These are phyloP conservation scores for Globisporangium perplexum DNA, from an alignment of 352 stramenopile species.

Conservation along the genomic window DNA sequence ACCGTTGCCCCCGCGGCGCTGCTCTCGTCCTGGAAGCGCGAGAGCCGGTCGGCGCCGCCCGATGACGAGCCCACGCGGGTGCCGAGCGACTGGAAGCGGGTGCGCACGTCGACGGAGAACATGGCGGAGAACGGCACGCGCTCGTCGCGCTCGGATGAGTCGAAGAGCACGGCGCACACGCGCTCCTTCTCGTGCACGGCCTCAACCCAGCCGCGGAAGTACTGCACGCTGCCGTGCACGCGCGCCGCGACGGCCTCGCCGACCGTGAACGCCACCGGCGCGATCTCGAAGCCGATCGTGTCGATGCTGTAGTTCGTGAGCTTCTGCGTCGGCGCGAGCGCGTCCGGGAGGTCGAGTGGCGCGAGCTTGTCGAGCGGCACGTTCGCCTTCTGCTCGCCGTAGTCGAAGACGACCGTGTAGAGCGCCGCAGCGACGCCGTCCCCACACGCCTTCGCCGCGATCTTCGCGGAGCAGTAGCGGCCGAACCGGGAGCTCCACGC, in stretches of 20 bases:
- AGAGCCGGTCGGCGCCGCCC: slow-evolving; percentile 11
- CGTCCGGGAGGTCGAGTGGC: slow-evolving; percentile 39
- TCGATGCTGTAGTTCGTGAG: slow-evolving; percentile 79
- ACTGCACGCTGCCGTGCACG: slow-evolving; percentile 44
- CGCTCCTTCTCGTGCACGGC: slow-evolving; percentile 47
- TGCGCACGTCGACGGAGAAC: slow-evolving; percentile 55
- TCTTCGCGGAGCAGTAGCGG: slow-evolving; percentile 57
- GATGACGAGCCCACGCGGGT: slow-evolving; percentile 40
- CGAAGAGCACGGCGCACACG: slow-evolving; percentile 57
- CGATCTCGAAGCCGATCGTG: slow-evolving; percentile 69
- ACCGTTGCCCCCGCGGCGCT: too few species aligned
- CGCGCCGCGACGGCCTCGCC: slow-evolving; percentile 60
- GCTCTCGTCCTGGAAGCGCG: slow-evolving; percentile 15
- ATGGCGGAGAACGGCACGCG: slow-evolving; percentile 58
- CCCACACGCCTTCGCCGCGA: slow-evolving; percentile 21
- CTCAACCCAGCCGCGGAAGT: slow-evolving; percentile 59
- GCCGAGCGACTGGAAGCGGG: slow-evolving; percentile 33
- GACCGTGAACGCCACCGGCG: slow-evolving; percentile 36
- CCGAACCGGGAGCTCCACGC: slow-evolving; percentile 73
- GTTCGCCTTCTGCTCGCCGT: slow-evolving; percentile 50
- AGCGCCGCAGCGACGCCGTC: slow-evolving; percentile 21
- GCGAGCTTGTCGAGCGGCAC: slow-evolving; percentile 48
- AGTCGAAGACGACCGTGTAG: slow-evolving; percentile 68
- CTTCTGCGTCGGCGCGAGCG: slow-evolving; percentile 49
- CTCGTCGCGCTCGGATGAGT: slow-evolving; percentile 61